These are phyloP conservation scores for Ascochyta fabae DNA, from an alignment of 2,329 filamentous ascomycete genomes.

Conservation along the genomic window DNA sequence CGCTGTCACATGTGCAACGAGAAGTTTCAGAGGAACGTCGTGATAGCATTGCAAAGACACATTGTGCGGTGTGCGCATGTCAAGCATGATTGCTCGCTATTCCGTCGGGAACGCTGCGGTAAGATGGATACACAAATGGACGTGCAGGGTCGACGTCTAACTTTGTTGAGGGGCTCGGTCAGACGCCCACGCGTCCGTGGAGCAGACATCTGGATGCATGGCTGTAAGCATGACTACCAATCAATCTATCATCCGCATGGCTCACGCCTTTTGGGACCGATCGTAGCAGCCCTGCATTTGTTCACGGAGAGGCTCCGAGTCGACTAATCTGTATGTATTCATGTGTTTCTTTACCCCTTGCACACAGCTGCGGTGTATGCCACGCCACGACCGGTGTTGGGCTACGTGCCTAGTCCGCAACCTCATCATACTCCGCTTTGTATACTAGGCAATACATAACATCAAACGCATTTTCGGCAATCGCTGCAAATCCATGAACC, in stretches of 20 bases:
- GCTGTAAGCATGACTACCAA: not conserved
- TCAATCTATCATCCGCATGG: not conserved
- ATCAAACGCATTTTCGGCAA: slow-evolving; percentile 5
- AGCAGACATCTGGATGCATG: not conserved
- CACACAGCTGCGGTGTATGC: not conserved
- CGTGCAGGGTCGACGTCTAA: not conserved
- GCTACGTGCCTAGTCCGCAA: not conserved
- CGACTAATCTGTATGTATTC: not conserved
- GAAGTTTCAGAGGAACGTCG: slow-evolving; percentile 1
- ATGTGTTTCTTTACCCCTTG: not conserved
- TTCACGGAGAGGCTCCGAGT: not conserved
- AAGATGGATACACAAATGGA: not conserved
- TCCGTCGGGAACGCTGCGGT: slow-evolving; percentile 7
- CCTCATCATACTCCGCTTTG: not conserved
- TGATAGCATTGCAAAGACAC: not conserved
- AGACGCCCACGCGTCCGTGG: not conserved
- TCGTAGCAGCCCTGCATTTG: not conserved
- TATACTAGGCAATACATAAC: not conserved
- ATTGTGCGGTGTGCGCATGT: not conserved
- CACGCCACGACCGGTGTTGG: not conserved
- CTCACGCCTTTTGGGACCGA: not conserved
- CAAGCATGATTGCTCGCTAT: not conserved
- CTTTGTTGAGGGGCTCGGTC: not conserved
- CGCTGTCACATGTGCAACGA: slow-evolving; percentile 7
- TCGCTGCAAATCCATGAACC: slow-evolving; percentile 8